Base-by-base conservation (phyloP, 1,284 basidiomycete species). In the Paramarasmius palmivorus region DNA sequence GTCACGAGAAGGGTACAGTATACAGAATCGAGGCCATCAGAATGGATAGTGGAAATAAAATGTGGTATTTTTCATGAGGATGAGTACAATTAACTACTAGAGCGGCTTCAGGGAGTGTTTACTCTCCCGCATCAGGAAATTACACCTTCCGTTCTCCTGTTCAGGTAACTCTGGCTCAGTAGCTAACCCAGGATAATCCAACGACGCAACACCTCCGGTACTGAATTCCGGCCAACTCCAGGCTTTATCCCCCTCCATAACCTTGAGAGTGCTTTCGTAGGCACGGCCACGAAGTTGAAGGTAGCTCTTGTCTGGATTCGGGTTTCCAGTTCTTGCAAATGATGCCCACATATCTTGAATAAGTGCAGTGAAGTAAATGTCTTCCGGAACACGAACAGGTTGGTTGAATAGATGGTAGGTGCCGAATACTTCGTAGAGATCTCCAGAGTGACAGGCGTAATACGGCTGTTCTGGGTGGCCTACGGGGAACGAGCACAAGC, bases 251-350 rank as follows among this genome's bases (percentile, higher is more conserved):
- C 49, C 47, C 17, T 38, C 19, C 9, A 56, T 23, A 10, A 49
- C 32, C 20, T 5, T 25, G 10, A 53, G 23, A 10, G 50, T 56
- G 32, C 50, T 56, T 23, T 45, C 38, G 34, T 53, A 56, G 23
- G 55, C 50, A 32, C 50, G 50, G 4, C 66, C 68, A 26, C 74
- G 65, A 2, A 69, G 72, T 4, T 57, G 50, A 19, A 76, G 66
- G 59, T 70, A 74, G 0, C 56, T 63, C 12, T 57, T 61, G 41
- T 70, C 65, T 1, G 72, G 74, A 58, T 77, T 76, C 3, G 75
- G 75, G 52, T 76, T 59, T 59, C 69, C 70, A 12, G 69, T 70
- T 49, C 73, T 66, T 15, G 68, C 72, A 56, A 76, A 78, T 3
- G 68, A 58, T 0, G 70, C 63, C 74, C 73, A 77, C 22, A 63